Percentiles rank a stretch among this genome's conserved stretches.
phyloP scores from a whole-genome alignment of 305 asterid species.

The Fraxinus dipetala region DNA sequence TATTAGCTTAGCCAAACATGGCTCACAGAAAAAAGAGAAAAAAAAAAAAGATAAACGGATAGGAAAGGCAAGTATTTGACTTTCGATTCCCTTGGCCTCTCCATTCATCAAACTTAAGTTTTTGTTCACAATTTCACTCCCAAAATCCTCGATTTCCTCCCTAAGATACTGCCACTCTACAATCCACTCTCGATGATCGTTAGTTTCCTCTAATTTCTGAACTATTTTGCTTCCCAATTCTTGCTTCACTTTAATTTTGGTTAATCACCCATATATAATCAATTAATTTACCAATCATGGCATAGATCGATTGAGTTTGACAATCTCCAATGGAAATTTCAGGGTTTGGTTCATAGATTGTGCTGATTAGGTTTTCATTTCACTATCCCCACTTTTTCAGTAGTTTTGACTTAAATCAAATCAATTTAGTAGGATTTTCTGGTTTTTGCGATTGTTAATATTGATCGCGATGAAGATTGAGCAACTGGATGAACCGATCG shows the following conservation, averaged over 20 bases:
- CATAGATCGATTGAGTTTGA: background rate
- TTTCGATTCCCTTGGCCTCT: background rate
- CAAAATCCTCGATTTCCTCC: background rate
- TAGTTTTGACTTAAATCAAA: background rate
- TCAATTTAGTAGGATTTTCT: background rate
- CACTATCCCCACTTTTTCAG: slow-evolving; percentile 5
- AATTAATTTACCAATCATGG: background rate
- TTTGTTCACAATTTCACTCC: background rate
- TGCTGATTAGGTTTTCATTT: slow-evolving; percentile 1
- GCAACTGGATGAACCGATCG: slow-evolving; percentile 54
- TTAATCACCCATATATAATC: background rate
- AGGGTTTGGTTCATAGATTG: background rate
- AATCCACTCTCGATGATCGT: slow-evolving; percentile 9
- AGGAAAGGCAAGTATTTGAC: background rate
- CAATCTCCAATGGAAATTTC: slow-evolving; percentile 10
- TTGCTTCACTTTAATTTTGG: background rate
- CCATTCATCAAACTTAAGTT: background rate
- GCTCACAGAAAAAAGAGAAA: background rate
- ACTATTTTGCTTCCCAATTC: background rate
- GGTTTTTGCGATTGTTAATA: background rate
- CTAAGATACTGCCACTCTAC: background rate
- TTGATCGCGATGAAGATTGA: slow-evolving; percentile 68
- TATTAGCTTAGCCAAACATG: background rate
- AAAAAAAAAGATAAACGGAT: background rate
- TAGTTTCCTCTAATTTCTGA: background rate